Evolutionary conservation across 805 yeast genomes (phyloP), one percentile per base, ranked within the genome.

Genomic region (Candida anglica): DNA sequence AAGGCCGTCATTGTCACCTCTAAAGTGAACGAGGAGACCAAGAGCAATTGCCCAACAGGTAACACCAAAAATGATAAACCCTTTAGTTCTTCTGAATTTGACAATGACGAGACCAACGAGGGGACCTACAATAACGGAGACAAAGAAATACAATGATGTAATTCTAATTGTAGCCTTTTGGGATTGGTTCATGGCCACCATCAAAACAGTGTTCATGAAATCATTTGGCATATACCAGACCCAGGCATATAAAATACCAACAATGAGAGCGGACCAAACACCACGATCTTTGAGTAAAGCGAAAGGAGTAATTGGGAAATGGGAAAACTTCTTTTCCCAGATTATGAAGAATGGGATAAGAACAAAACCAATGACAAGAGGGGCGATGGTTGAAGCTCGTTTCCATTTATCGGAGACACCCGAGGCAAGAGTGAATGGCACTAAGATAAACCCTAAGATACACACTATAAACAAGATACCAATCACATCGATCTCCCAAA

Each of bases 351-450:
- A 42, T 13, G 48, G 47, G 15, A 47, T 16, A 19, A 46, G 32
- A 19, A 44, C 38, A 19, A 37, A 41, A 19, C 50, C 50, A 22
- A 44, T 28, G 4, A 42, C 44, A 13, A 46, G 19, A n/a, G 49
- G 50, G 13, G 39, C 48, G 21, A 44, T 44, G 26, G 41, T 45
- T 15, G 30, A 19, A 9, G 41, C 52, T 11, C 33, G 19, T 20
- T 37, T 27, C 52, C 52, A 48, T 20, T 36, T 38, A 15, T 33
- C 25, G 22, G 36, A 24, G 15, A 44, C 53, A 34, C 52, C 52
- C 16, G 54, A 49, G 10, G 56, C 53, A n/a, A 65, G 36, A 17
- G 56, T 52, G 47, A 66, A 56, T 21, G 71, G 69, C 11, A 63
- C 55, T 34, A 66, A 46, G 34, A 63, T 49, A 19, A 60, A 44